These are phyloP conservation scores for Annulohypoxylon moriforme DNA, from an alignment of 495 filamentous ascomycete genomes.

Conservation along the genomic window DNA sequence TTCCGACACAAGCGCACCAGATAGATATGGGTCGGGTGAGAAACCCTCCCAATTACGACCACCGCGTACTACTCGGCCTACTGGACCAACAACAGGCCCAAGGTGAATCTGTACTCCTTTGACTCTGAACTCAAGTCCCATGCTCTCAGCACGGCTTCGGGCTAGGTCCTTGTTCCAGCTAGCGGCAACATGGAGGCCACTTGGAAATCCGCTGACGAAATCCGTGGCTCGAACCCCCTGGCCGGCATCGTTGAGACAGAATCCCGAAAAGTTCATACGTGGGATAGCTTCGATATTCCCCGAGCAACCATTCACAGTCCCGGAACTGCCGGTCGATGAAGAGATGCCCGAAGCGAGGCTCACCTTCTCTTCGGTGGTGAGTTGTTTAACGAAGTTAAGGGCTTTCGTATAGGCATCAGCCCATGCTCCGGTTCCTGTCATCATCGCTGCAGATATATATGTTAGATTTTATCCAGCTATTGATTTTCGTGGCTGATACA, in stretches of 20 bases:
- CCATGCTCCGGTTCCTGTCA: conserved; percentile 67
- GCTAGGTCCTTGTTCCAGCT: conserved; percentile 66
- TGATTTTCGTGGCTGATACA: conserved; percentile 65
- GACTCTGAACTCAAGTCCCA: conserved; percentile 67
- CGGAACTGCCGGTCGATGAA: conserved; percentile 46
- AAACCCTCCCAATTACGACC: conserved; percentile 69
- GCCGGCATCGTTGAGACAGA: conserved; percentile 71
- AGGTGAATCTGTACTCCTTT: conserved; percentile 75
- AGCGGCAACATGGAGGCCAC: conserved; percentile 67
- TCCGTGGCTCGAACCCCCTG: conserved; percentile 69
- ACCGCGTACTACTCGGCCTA: conserved; percentile 59
- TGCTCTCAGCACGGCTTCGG: conserved; percentile 56
- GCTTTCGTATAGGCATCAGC: conserved; percentile 80
- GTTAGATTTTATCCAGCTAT: conserved; percentile 3
- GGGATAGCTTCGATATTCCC: conserved; percentile 62
- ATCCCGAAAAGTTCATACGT: conserved; percentile 67
- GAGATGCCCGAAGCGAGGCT: conserved; percentile 58
- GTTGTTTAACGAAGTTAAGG: conserved; percentile 77
- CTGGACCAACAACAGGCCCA: conserved; percentile 71
- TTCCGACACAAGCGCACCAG: conserved; percentile 56
- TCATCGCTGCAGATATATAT: conserved; percentile 65
- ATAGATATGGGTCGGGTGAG: conserved; percentile 59
- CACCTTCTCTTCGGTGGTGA: conserved; percentile 85
- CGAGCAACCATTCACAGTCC: conserved; percentile 58
- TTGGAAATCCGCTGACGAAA: conserved; percentile 67